Evolutionary conservation across 1,139 yeast genomes (phyloP), one percentile per base, ranked within the genome.

Genomic region (Sugiyamaella paludigena): DNA sequence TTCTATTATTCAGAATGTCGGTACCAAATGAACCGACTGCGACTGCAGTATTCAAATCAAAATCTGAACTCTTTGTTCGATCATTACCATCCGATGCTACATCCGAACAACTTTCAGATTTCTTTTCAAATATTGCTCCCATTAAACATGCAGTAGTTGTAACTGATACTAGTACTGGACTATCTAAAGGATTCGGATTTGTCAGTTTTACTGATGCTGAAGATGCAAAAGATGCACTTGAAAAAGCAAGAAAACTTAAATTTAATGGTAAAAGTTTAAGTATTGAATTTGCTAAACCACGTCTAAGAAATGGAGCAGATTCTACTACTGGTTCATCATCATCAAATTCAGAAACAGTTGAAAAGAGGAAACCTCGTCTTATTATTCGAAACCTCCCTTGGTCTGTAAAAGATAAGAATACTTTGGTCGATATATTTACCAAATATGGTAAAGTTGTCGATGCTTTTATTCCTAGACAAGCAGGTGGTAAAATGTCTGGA

Each of bases 121-220:
- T 77, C 69, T 92, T 92, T 64, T 85, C 98, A 1, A 88, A 88
- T 56, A 84, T 89, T 68, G 94, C 88, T 1, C 98, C 98, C 4
- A 95, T 92, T 11, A 89, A 85, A 69, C 98, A 92, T 69, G 96
- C 98, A 3, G 94, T 89, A 44, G 79, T 92, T 44, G 98, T 94
- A 24, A 85, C 77, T 41, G 96, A 92, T 65, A 73, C 76, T 11
- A 81, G 84, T 42, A 79, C 85, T 43, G 67, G 69, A 32, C 66
- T 71, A 35, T 87, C 96, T 4, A 79, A 94, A 67, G 98, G 98
- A 1, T 94, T 89, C 68, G 99, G 98, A 7, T 94, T 94, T 68
- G 98, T 89, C 13, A 84, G 95, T 41, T 92, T 94, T 67, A 81
- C 87, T 2, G 72, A 79, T 51, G 91, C 87, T 55, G 96, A 87